Base-by-base conservation (phyloP, 192 early-diverging fungal species). In the Backusella westeae region DNA sequence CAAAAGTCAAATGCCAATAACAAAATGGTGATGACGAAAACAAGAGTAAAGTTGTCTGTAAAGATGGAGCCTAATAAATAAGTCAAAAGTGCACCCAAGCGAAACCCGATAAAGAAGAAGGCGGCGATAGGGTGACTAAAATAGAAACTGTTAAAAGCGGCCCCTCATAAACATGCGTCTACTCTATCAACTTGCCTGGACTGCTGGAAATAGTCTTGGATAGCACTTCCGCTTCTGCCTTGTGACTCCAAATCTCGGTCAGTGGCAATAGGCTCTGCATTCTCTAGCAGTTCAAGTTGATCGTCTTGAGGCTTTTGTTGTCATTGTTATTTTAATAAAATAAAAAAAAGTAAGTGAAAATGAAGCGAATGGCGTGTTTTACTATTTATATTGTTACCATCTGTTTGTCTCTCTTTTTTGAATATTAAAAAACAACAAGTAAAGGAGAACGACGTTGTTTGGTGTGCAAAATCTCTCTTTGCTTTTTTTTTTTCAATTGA, bases 1-100 rank as follows among this genome's bases (percentile, higher is more conserved):
- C 97, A 99, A 81, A 99, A 99, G 73, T 99, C 97, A 84, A 98
- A 97, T 6, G 96, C 91, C 38, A 99, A 90, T 34, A 96, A 87
- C 41, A 99, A 87, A 15, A 97, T 92, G 63, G 93, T 94, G 39
- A 98, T 77, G 15, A 99, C 94, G 82, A 99, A 98, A 5, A 94
- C 87, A 26, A 98, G 82, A 29, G 97, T 91, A 84, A 96, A 97
- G 84, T 91, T 94, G 78, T 87, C 82, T 12, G 92, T 93, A 75
- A 97, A 91, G 75, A 96, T 82, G 71, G 89, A 92, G 34, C 93
- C 93, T 59, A 98, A 86, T 49, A 98, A 80, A 84, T 98, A 99
- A 35, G 93, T 90, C 34, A 91, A 78, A 44, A 99, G 84, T 4
- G 98, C 97, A 17, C 80, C 83, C n/a, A 86, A 67, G 34, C 95